Evolutionary conservation across 306 rosid species (phyloP), one percentile per base, ranked within the genome.

Genomic region (Rosa multiflora): DNA sequence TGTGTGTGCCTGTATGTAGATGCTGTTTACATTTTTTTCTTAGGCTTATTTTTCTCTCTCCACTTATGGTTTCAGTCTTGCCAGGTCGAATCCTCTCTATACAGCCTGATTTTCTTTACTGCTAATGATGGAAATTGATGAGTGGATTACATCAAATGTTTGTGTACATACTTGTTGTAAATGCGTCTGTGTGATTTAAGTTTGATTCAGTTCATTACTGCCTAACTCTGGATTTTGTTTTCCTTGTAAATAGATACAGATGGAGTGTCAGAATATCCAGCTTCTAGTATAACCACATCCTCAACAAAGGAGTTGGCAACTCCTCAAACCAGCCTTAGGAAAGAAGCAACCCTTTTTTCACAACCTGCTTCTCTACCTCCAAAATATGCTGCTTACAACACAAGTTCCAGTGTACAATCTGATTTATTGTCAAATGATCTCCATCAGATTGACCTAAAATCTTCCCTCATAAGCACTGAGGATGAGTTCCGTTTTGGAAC

Each of bases 401-500:
- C 81, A 72, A 84, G 88, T 82, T 83, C 96, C 35, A 83, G 89
- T 81, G 72, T 87, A 58, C 91, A 85, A 47, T 82, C 86, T 21
- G 89, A 87, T 75, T 71, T 82, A 48, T 67, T 90, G 63, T 82
- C 93, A 6, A 90, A 76, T 43, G 89, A 94, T 74, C 77, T 75
- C 79, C 93, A 81, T 84, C 89, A 83, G 82, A 92, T 86, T 67
- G 93, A 88, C 82, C 79, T 83, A 79, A 91, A 91, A 78, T 73
- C 86, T 70, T 82, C 98, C 77, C 78, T 91, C 74, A 52, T 85
- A 48, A 91, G 84, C 66, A 83, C 42, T 6, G 91, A 88, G 11
- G 83, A 86, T 20, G 96, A 92, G 77, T 83, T 88, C 87, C 91
- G 83, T 71, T 87, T 88, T 46, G 89, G 88, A n/a, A 77, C 92